A percentile compares a stretch with the other conserved stretches of the same genome.
Evolutionary conservation across 2,329 filamentous ascomycete species (phyloP).

Genomic region (Ilyonectria robusta): DNA sequence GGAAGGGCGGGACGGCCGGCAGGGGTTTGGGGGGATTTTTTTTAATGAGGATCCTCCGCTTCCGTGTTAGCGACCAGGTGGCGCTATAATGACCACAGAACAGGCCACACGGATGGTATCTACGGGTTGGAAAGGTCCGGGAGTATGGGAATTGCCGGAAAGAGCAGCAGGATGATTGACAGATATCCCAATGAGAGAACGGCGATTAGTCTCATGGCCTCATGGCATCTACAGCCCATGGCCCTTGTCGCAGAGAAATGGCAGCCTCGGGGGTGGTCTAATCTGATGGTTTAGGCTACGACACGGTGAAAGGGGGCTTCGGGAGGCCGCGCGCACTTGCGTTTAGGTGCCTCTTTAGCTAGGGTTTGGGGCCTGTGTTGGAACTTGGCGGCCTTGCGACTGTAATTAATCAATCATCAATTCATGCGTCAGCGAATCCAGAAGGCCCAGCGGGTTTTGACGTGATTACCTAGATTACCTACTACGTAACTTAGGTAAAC

Average conservation of each 20-base stretch:
- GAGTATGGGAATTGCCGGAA: conserved; percentile 36
- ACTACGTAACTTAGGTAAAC: too few species aligned
- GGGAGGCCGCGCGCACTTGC: neutral
- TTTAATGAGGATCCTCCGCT: conserved; percentile 51
- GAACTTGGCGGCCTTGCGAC: conserved; percentile 2
- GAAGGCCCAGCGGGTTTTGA: conserved; percentile 1
- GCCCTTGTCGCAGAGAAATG: neutral
- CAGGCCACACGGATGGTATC: conserved; percentile 42
- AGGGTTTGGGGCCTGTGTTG: conserved; percentile 6
- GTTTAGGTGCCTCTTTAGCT: neutral
- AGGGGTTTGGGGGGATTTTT: conserved; percentile 46
- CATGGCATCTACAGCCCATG: conserved; percentile 11
- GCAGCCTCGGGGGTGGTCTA: neutral
- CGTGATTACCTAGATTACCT: neutral
- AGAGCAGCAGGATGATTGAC: conserved; percentile 11
- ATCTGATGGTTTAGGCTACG: neutral
- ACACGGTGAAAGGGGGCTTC: conserved; percentile 6
- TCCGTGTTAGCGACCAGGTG: conserved; percentile 45
- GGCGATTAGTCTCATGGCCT: conserved; percentile 26
- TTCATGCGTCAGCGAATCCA: conserved; percentile 10
- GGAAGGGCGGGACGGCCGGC: conserved; percentile 37
- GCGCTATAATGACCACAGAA: conserved; percentile 48
- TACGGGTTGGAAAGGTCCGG: conserved; percentile 28
- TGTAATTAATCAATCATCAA: conserved; percentile 6
- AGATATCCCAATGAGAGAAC: conserved; percentile 36